Evolutionary conservation across 495 filamentous ascomycete genomes (phyloP).

Genomic region (Lepidopterella palustris): DNA sequence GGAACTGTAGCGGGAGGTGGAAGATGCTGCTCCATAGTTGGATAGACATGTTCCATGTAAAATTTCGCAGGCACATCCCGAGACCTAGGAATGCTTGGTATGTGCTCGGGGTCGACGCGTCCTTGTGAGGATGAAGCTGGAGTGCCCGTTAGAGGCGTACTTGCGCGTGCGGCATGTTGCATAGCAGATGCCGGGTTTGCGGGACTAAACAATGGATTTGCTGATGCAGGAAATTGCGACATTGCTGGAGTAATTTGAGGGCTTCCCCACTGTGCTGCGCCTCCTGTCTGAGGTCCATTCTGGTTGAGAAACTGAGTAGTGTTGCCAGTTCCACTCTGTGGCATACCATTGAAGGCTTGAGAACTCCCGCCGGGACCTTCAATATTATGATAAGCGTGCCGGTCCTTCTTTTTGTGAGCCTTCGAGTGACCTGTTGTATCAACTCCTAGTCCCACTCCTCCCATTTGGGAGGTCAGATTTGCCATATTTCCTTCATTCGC

Average conservation of each 20-base stretch:
- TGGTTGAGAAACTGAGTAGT: conserved; percentile 64
- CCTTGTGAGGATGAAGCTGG: conserved; percentile 52
- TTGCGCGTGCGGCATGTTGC: conserved; percentile 52
- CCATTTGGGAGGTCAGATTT: conserved; percentile 80
- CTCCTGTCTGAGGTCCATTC: conserved; percentile 23
- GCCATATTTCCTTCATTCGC: conserved; percentile 41
- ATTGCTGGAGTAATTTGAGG: conserved; percentile 49
- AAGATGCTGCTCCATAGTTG: conserved; percentile 86
- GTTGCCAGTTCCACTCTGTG: conserved; percentile 50
- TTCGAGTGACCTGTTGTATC: conserved; percentile 50
- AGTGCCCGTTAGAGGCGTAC: conserved; percentile 25
- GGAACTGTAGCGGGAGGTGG: conserved; percentile 86
- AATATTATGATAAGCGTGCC: conserved; percentile 86
- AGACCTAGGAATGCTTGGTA: conserved; percentile 82
- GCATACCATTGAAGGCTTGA: conserved; percentile 58
- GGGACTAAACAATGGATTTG: conserved; percentile 53
- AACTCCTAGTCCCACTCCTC: conserved; percentile 61
- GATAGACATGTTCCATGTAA: conserved; percentile 80
- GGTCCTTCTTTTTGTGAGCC: conserved; percentile 81
- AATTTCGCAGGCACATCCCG: conserved; percentile 75
- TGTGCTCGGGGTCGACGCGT: conserved; percentile 83
- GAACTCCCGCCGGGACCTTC: conserved; percentile 61
- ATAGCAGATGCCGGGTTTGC: conserved; percentile 45
- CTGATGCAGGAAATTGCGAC: conserved; percentile 56
- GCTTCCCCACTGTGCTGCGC: conserved; percentile 41